These are phyloP conservation scores for Phytophthora agathidicida DNA, from an alignment of 352 stramenopile genomes.

Conservation along the genomic window DNA sequence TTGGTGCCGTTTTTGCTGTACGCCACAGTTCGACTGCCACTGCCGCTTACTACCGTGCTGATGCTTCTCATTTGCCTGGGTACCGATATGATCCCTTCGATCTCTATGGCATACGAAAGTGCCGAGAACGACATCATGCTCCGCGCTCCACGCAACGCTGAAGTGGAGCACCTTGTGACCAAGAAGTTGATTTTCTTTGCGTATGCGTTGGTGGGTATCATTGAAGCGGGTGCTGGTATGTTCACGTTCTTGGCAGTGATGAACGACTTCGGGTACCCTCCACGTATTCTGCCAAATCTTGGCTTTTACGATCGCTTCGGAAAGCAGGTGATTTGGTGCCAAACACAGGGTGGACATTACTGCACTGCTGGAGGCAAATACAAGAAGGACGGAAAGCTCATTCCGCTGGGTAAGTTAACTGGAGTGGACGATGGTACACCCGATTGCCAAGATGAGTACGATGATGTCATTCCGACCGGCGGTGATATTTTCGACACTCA, in stretches of 20 bases:
- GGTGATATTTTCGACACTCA: conserved; percentile 75
- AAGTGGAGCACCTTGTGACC: conserved; percentile 88
- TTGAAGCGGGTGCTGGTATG: conserved; percentile 86
- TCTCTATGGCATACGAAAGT: conserved; percentile 93
- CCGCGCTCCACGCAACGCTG: conserved; percentile 75
- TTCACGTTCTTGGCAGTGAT: conserved; percentile 90
- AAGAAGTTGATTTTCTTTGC: conserved; percentile 88
- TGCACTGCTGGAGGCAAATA: conserved; percentile 75
- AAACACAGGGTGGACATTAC: conserved; percentile 62
- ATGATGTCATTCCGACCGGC: conserved; percentile 51
- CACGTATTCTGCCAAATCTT: conserved; percentile 80
- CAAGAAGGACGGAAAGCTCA: conserved; percentile 38
- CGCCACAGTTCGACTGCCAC: conserved; percentile 85
- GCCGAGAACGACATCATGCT: conserved; percentile 91
- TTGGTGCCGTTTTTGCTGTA: conserved; percentile 87
- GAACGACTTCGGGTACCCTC: conserved; percentile 90
- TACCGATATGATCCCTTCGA: conserved; percentile 94
- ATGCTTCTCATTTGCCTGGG: conserved; percentile 93
- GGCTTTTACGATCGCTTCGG: conserved; percentile 85
- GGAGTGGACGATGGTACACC: conserved; percentile 33
- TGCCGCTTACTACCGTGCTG: conserved; percentile 90
- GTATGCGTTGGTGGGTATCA: conserved; percentile 90
- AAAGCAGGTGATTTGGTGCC: conserved; percentile 88
- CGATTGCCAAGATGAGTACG: conserved; percentile 51
- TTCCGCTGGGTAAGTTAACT: conserved; percentile 37